These are phyloP conservation scores for Gossypium thurberi DNA, from an alignment of 345 rosid species.

Conservation along the genomic window DNA sequence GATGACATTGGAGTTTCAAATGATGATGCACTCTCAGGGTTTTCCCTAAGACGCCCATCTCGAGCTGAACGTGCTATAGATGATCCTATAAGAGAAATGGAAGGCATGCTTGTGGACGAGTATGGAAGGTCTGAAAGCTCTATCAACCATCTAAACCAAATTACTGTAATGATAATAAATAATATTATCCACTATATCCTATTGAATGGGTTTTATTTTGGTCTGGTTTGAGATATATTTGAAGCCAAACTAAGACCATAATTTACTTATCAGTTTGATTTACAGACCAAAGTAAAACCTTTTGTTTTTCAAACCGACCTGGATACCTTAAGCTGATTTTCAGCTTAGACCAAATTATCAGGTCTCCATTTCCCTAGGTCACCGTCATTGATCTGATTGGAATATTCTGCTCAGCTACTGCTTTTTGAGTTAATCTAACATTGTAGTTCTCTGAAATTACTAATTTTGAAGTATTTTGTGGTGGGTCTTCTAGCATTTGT, in stretches of 20 bases:
- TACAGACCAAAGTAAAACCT: background rate
- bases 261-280: background rate
- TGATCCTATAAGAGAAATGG: constrained; percentile 97
- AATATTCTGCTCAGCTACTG: background rate
- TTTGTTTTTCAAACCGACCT: background rate
- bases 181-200: background rate
- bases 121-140: constrained; percentile 75
- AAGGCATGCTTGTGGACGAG: constrained; percentile 97
- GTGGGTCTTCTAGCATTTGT: background rate
- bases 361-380: background rate
- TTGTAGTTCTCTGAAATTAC: background rate
- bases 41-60: constrained; percentile 74
- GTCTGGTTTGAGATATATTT: background rate
- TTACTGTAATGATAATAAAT: background rate
- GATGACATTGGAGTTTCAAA: constrained; percentile 75
- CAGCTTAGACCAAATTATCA: background rate
- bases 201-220: background rate
- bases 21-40: constrained; percentile 54
- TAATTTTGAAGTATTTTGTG: background rate
- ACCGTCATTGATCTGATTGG: background rate
- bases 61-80: constrained; percentile 87
- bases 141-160: background rate
- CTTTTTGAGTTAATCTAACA: constrained; percentile 1
- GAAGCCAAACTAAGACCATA: background rate
- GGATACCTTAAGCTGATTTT: background rate